phyloP scores from a whole-genome alignment of 2,329 filamentous ascomycete genomes.

The Camillea tinctor region DNA sequence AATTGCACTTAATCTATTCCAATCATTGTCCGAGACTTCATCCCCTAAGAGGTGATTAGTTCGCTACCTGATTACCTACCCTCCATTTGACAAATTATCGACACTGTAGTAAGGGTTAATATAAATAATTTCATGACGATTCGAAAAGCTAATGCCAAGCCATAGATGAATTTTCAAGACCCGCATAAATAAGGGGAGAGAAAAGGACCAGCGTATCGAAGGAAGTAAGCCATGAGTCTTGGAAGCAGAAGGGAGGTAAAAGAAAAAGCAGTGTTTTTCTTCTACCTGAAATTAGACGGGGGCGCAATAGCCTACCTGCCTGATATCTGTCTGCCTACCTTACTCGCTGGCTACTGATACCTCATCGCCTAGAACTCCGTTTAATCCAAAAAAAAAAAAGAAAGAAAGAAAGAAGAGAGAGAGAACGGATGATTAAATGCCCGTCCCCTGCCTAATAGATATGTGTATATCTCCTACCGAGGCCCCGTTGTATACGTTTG shows the following conservation, averaged over 20 bases:
- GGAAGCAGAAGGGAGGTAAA: not conserved
- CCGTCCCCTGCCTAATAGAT: not conserved
- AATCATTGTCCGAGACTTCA: too few species aligned
- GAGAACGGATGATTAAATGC: not conserved
- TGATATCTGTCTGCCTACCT: not conserved
- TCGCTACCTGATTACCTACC: too few species aligned
- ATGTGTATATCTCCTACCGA: not conserved
- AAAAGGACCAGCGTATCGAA: too few species aligned
- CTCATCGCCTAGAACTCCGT: not conserved
- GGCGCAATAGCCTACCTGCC: not conserved
- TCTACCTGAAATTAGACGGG: not conserved
- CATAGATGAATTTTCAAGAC: too few species aligned
- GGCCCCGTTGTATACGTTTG: not conserved
- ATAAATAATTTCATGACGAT: too few species aligned
- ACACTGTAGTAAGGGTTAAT: too few species aligned
- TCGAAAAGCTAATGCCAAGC: too few species aligned
- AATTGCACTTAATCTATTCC: too few species aligned
- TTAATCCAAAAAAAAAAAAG: not conserved
- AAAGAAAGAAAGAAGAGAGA: too few species aligned
- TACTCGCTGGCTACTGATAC: not conserved
- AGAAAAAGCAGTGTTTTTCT: not conserved
- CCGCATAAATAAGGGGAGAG: too few species aligned
- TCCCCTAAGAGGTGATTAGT: too few species aligned
- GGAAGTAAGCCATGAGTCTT: not conserved
- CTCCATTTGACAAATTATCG: too few species aligned